phyloP scores from a whole-genome alignment of 1,139 yeast genomes.

The Candida buenavistaensis region DNA sequence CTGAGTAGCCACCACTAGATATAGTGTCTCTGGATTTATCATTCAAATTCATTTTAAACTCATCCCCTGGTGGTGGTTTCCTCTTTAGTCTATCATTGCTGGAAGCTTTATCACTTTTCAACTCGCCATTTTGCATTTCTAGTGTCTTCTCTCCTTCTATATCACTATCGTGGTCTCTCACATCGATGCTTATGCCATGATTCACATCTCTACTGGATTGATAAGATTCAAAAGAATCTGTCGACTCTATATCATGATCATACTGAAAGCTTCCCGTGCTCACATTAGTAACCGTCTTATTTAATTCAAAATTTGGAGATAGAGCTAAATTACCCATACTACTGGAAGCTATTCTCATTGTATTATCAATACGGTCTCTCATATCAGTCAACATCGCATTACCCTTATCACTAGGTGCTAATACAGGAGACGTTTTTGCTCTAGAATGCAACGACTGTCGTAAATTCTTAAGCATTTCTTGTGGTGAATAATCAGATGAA shows the following conservation, averaged over 20 bases:
- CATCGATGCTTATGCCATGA: constrained; percentile 13
- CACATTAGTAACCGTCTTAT: constrained; percentile 14
- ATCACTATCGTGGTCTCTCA: constrained; percentile 12
- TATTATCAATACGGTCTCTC: constrained; percentile 27
- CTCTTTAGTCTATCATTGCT: constrained; percentile 21
- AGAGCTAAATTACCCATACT: constrained; percentile 7
- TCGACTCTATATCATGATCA: background rate
- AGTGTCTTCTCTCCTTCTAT: background rate
- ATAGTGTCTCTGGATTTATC: constrained; percentile 13
- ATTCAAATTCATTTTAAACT: constrained; percentile 8
- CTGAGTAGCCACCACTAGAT: constrained; percentile 18
- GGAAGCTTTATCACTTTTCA: constrained; percentile 4
- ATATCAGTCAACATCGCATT: constrained; percentile 22
- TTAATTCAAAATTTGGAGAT: constrained; percentile 9
- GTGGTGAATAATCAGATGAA: constrained; percentile 24
- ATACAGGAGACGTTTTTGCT: constrained; percentile 12
- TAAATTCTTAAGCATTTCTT: constrained; percentile 28
- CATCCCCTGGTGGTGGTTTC: constrained; percentile 29
- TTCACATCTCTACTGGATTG: constrained; percentile 13
- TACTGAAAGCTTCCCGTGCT: constrained; percentile 6
- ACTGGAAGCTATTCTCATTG: constrained; percentile 10
- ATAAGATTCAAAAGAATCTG: constrained; percentile 16
- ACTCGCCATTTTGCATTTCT: background rate
- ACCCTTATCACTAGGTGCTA: constrained; percentile 11
- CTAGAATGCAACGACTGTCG: constrained; percentile 27